Evolutionary conservation across 495 filamentous ascomycete species (phyloP).

Genomic region (Aspergillus ostianus): DNA sequence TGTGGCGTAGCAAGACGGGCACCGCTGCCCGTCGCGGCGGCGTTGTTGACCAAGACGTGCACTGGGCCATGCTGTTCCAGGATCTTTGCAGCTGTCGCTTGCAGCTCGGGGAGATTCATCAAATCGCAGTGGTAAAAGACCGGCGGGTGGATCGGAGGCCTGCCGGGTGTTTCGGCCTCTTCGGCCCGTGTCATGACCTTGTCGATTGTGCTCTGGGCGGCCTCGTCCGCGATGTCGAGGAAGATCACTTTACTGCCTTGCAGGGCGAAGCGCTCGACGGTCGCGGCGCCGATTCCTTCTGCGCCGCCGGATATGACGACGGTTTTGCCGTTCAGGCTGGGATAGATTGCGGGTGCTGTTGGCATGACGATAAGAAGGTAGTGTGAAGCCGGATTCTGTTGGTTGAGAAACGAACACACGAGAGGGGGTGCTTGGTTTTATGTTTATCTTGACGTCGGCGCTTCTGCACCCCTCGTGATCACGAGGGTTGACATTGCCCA

Average conservation of each 20-base stretch:
- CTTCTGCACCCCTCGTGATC: no score
- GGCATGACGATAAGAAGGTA: no score
- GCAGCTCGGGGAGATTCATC: conserved; percentile 29
- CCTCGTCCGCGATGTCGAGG: conserved; percentile 41
- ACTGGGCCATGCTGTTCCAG: conserved; percentile 27
- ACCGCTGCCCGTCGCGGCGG: conserved; percentile 19
- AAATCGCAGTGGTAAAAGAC: conserved; percentile 41
- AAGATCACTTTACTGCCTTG: conserved; percentile 48
- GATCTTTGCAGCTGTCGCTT: conserved; percentile 27
- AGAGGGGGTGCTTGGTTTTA: no score
- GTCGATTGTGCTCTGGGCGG: conserved; percentile 15
- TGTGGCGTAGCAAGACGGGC: conserved; percentile 23
- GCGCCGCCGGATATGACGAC: conserved; percentile 54
- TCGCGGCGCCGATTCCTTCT: conserved; percentile 50
- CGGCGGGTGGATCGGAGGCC: conserved; percentile 9
- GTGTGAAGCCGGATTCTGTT: no score
- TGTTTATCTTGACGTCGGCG: no score
- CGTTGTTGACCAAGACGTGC: conserved; percentile 42
- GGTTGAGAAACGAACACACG: no score
- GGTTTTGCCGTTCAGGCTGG: conserved; percentile 39
- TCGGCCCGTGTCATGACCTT: neutral
- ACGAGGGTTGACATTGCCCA: no score
- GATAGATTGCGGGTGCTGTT: conserved; percentile 16
- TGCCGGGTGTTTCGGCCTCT: neutral
- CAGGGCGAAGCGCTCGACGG: conserved; percentile 42